Evolutionary conservation across 495 filamentous ascomycete genomes (phyloP).

Genomic region (Symbiotaphrina buchneri): DNA sequence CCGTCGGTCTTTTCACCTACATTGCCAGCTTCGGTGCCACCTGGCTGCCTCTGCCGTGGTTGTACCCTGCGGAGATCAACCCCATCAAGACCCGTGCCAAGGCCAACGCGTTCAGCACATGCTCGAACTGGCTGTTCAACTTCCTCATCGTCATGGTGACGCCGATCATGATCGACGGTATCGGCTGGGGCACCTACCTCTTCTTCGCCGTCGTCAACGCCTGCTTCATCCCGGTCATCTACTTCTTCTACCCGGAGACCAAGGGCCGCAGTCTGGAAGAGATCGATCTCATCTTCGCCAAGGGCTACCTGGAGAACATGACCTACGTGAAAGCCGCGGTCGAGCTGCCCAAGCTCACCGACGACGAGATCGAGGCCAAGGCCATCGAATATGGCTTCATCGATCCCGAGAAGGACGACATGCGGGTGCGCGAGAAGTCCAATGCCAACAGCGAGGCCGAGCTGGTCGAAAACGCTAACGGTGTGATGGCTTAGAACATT

Average conservation of each 20-base stretch:
- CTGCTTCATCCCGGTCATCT: slow-evolving; percentile 49
- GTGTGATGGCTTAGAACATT: too few relatives aligned
- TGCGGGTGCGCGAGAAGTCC: too few relatives aligned
- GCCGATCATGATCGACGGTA: slow-evolving; percentile 43
- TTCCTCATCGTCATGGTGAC: slow-evolving; percentile 67
- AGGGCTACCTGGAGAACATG: slow-evolving; percentile 53
- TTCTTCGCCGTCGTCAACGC: slow-evolving; percentile 57
- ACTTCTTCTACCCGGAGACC: slow-evolving; percentile 60
- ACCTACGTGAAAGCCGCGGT: slow-evolving; percentile 47
- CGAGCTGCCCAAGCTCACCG: slow-evolving; percentile 42
- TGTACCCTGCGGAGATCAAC: slow-evolving; percentile 49
- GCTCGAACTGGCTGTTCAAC: slow-evolving; percentile 66
- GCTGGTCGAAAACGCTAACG: too few relatives aligned
- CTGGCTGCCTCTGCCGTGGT: slow-evolving; percentile 49
- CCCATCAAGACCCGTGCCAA: slow-evolving; percentile 52
- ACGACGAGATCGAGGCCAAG: slow-evolving; percentile 39
- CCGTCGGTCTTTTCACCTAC: slow-evolving; percentile 59
- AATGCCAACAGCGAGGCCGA: too few relatives aligned
- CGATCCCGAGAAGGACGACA: slow-evolving; percentile 8
- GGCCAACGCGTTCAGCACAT: slow-evolving; percentile 56
- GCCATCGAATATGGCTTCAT: slow-evolving; percentile 35
- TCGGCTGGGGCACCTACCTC: slow-evolving; percentile 56
- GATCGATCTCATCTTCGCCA: slow-evolving; percentile 64
- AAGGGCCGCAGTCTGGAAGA: slow-evolving; percentile 49
- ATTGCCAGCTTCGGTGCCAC: slow-evolving; percentile 58